Percentiles rank a stretch among this genome's conserved stretches.
These are phyloP conservation scores for Inga laurina DNA, from an alignment of 306 rosid species.

Conservation along the genomic window DNA sequence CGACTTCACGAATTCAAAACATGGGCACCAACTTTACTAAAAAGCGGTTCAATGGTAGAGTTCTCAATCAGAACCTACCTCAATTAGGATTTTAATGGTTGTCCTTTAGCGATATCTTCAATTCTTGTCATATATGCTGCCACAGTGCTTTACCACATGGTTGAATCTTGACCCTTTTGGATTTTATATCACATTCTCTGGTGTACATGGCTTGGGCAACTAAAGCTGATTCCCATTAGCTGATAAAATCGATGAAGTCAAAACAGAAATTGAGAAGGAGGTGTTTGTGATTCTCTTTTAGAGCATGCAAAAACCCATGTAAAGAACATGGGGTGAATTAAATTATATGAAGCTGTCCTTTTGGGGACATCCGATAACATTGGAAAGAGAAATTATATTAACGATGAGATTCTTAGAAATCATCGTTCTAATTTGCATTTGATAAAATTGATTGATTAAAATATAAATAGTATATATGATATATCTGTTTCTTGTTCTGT, in stretches of 20 bases:
- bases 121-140: slow-evolving; percentile 7
- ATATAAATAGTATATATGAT: not conserved
- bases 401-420: not conserved
- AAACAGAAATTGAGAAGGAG: not conserved
- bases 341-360: not conserved
- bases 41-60: not conserved
- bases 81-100: slow-evolving; percentile 17
- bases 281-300: not conserved
- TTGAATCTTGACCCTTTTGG: not conserved
- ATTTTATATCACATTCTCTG: slow-evolving; percentile 3
- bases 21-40: not conserved
- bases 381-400: too few species aligned
- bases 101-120: too few species aligned
- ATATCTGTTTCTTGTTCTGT: not conserved
- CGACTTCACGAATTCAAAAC: not conserved
- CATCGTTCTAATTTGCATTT: not conserved
- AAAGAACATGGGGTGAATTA: not conserved
- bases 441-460: not conserved
- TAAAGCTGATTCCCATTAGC: not conserved
- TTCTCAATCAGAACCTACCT: slow-evolving; percentile 5
- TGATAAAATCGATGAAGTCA: not conserved
- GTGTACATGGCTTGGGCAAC: slow-evolving; percentile 8
- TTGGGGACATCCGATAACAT: too few species aligned
- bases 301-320: not conserved
- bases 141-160: not conserved